Evolutionary conservation across 2,329 filamentous ascomycete species (phyloP), one percentile per base, ranked within the genome.

Genomic region (Penicillium brasilianum): DNA sequence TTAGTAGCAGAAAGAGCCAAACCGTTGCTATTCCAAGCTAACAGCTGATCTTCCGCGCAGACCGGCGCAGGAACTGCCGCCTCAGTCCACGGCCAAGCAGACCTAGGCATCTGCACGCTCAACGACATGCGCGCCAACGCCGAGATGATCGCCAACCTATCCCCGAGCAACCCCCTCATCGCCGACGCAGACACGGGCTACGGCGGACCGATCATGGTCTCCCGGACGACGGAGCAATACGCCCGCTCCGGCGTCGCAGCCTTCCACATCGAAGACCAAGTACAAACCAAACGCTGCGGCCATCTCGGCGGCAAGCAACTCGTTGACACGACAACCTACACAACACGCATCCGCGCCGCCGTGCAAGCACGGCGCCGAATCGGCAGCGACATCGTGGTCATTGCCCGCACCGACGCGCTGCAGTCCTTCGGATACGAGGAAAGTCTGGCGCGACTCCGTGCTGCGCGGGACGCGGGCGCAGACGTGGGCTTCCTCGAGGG

Each of bases 221-320:
- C 80, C 13, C 78, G 82, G 16, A 83, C 82, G 4, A 80, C 82
- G 5, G 75, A 78, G 25, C 75, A 81, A 52, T 85, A 85, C 71
- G 80, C 81, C 25, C 80, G 81, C 50, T 78, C 83, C 3, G 84
- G 84, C 25, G 81, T 87, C 2, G 84, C 85, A 1, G 84, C 78
- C 10, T 77, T 86, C 48, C 85, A 87, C 69, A 80, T 87, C 65
- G 84, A 87, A 71, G 85, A 87, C 71, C 83, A 87, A 69, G 79
- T 85, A 8, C 76, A 77, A 61, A 77, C 74, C 16, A 80, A 80
- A 59, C 73, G 77, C 18, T 80, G 78, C 59, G 77, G 78, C 1
- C 77, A 80, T 55, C 72, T 80, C 0, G 72, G 68, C 2, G 77
- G 77, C 39, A 80, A 80, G 63, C 69, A 75, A 39, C 72, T 80